These are phyloP conservation scores for Kickxella alabastrina DNA, from an alignment of 192 early-diverging fungal genomes.

Conservation along the genomic window DNA sequence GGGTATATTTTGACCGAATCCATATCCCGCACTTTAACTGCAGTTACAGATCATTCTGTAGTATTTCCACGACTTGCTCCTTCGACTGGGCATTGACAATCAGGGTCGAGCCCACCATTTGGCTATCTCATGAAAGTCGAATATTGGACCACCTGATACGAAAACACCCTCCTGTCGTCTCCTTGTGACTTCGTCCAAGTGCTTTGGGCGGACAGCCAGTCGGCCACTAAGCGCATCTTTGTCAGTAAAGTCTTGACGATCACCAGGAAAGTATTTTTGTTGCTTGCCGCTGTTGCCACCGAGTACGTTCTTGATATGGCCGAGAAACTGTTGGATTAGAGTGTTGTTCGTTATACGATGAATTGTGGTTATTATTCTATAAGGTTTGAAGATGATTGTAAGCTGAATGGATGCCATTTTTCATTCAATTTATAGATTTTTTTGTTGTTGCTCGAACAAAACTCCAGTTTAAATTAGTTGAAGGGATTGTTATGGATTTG, in stretches of 20 bases:
- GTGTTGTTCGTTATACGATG: background rate
- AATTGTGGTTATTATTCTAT: background rate
- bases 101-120: conserved; percentile 57
- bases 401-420: too few species aligned
- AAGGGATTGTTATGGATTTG: too few species aligned
- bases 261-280: conserved; percentile 38
- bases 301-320: conserved; percentile 6
- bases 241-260: conserved; percentile 55
- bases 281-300: background rate
- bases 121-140: conserved; percentile 52
- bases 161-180: conserved; percentile 29
- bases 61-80: conserved; percentile 44
- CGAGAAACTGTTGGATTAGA: too few species aligned
- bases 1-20: conserved; percentile 17
- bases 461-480: too few species aligned
- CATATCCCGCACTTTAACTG: conserved; percentile 55
- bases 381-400: too few species aligned
- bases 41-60: conserved; percentile 55
- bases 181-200: conserved; percentile 40
- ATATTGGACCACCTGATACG: conserved; percentile 52
- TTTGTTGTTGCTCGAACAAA: too few species aligned
- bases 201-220: conserved; percentile 32
- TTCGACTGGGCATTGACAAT: conserved; percentile 48
- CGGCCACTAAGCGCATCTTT: conserved; percentile 49
- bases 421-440: too few species aligned